Evolutionary conservation across 768 basidiomycete genomes (phyloP), one percentile per base, ranked within the genome.

Genomic region (Steccherinum ochraceum): DNA sequence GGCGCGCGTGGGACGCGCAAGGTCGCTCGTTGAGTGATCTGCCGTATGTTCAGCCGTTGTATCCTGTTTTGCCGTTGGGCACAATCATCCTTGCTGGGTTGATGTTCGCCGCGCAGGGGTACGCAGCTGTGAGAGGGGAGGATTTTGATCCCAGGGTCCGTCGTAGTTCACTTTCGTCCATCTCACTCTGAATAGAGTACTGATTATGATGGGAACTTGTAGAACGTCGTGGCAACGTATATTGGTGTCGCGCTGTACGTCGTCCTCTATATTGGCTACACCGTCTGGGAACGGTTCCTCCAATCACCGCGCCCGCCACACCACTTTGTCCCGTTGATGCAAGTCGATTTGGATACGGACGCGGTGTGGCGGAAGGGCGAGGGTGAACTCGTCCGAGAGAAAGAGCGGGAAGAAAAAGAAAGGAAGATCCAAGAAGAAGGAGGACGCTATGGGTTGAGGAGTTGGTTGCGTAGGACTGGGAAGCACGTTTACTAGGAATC

Each of bases 191-290:
- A 43, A 19, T 30, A 21, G 10, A 20, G 41, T 40, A n/a, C 20
- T 40, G 42, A 12, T 23, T 42, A 16, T 18, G 24, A 45, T 16
- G 43, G 42, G 43, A 16, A 27, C 24, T 12, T 16, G 12, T 55
- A 79, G 76, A 80, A 80, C 57, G 70, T 81, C 43, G 67, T 80
- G 18, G 77, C 77, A 24, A 79, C 76, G 12, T 81, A 80, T 59
- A 70, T 80, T 49, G 79, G 79, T 1, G 67, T 80, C 39, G 71
- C 64, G 3, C 47, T 77, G 3, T 81, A 78, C 54, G 45, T 75
- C 35, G 52, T 69, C 10, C 67, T 79, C 26, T 79, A 79, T 52
- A 47, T 53, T 16, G 75, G 76, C 0, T 78, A 77, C 49, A 61
- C 66, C 7, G 19, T 67, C 10, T 76, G 72, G 52, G 73, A 74